Percentiles rank a stretch among this genome's conserved stretches.
phyloP scores from a whole-genome alignment of 2,329 filamentous ascomycete genomes.

The Akanthomyces uredinophilus region DNA sequence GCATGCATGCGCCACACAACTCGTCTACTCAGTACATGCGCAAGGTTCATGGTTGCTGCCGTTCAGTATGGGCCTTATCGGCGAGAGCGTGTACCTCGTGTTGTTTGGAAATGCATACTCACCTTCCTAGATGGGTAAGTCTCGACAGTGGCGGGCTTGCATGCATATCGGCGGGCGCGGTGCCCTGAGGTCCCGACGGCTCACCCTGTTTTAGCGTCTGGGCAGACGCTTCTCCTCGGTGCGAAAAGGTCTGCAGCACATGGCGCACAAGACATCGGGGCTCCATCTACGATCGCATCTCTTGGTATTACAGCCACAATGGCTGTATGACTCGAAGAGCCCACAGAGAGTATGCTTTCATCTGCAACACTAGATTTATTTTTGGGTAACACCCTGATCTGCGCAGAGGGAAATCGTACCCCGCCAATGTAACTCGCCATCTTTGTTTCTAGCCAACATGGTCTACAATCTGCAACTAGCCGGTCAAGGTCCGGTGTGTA shows the following conservation, averaged over 20 bases:
- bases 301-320: conserved; percentile 2
- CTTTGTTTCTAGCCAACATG: not conserved
- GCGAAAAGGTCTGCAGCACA: not conserved
- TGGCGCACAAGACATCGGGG: not conserved
- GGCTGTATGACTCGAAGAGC: not conserved
- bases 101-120: not conserved
- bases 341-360: not conserved
- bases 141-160: not conserved
- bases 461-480: not conserved
- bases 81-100: not conserved
- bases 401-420: not conserved
- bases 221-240: not conserved
- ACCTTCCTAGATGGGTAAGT: conserved; percentile 8
- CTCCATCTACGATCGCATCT: not conserved
- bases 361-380: not conserved
- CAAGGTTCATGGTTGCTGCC: not conserved
- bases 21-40: not conserved
- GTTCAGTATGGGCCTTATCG: not conserved
- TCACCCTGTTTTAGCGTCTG: not conserved
- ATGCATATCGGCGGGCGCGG: not conserved
- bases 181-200: no score
- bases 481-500: not conserved
- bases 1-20: not conserved
- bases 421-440: not conserved
- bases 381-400: not conserved